phyloP scores from a whole-genome alignment of 1,284 basidiomycete species.

The Apiotrichum veenhuisii region DNA sequence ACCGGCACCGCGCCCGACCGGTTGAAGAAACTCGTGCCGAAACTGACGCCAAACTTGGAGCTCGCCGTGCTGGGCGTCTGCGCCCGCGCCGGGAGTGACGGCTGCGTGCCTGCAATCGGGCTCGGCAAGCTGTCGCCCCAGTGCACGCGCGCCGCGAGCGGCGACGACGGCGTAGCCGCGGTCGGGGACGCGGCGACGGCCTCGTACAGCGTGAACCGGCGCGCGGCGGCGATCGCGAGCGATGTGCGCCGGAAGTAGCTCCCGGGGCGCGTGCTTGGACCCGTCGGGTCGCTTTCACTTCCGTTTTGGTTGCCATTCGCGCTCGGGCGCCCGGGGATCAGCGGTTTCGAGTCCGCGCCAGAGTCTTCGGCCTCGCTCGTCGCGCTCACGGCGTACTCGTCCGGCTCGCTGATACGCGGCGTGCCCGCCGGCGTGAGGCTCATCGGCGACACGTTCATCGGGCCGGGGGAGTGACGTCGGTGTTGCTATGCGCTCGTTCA shows the following conservation, averaged over 20 bases:
- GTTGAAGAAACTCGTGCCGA: not conserved
- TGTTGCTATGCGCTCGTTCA: too few relatives aligned
- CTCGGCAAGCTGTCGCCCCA: not conserved
- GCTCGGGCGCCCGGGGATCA: too few relatives aligned
- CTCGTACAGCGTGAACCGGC: constrained; percentile 15
- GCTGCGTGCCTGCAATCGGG: not conserved
- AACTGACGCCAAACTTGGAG: not conserved
- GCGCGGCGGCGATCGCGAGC: constrained; percentile 23
- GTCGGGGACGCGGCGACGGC: not conserved
- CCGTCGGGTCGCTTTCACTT: too few relatives aligned
- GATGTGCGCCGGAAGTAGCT: constrained; percentile 11
- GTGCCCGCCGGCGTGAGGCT: constrained; percentile 1
- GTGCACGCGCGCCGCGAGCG: not conserved
- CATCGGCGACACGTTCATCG: constrained; percentile 1
- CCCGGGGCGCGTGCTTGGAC: not conserved
- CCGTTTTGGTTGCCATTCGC: not conserved
- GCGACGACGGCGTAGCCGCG: not conserved
- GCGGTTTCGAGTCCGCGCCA: too few relatives aligned
- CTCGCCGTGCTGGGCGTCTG: not conserved
- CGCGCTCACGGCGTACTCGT: not conserved
- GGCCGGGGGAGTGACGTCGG: not conserved
- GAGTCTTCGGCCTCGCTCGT: too few relatives aligned
- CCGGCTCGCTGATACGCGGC: not conserved
- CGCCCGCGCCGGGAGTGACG: not conserved
- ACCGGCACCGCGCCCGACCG: not conserved